Base-by-base conservation (phyloP, 352 stramenopile genomes). In the Aphanomyces invadans region DNA sequence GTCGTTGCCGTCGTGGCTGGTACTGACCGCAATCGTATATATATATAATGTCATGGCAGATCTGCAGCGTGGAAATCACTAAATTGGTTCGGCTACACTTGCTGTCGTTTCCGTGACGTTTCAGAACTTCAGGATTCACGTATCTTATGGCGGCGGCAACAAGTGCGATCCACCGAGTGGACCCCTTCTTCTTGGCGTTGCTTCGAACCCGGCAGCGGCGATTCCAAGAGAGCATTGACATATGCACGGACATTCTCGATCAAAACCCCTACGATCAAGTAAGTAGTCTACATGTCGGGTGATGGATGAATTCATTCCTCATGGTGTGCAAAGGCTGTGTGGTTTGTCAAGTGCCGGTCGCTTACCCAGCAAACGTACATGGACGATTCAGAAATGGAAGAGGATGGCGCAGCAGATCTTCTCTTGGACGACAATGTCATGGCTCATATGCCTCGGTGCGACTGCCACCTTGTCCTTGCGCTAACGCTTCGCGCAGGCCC, bases 341-440 rank as follows among this genome's bases (percentile, higher is more conserved):
- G 90, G 90, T 79, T 96, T 52, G 87, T 90, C 68, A 97, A 97
- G 77, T 92, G 82, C 36, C 83, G 88, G 54, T 88, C 88, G 26
- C 71, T 97, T 56, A 97, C 87, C 2, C 78, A 84, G 68, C 75
- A 96, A 68, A 92, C 86, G 62, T 97, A 80, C 74, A 81, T 97
- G 36, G 91, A 97, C 73, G 91, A 97, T 73, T 95, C 88, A 53
- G 90, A 97, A 68, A 80, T 96, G 52, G 88, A 96, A 65, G 89
- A 96, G 44, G 81, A 96, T 70, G 90, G 90, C 61, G 85, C 90
- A 0, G 89, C 87, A 0, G 90, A 97, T 49, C 60, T 97, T 57
- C 76, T 97, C n/a, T 78, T 97, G 73, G 90, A 97, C 68, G 90
- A 97, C 70, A 96, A 97, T 72, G 90, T 87, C 62, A 90, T 95